These are phyloP conservation scores for Candida nonsorbophila DNA, from an alignment of 805 yeast genomes.

Conservation along the genomic window DNA sequence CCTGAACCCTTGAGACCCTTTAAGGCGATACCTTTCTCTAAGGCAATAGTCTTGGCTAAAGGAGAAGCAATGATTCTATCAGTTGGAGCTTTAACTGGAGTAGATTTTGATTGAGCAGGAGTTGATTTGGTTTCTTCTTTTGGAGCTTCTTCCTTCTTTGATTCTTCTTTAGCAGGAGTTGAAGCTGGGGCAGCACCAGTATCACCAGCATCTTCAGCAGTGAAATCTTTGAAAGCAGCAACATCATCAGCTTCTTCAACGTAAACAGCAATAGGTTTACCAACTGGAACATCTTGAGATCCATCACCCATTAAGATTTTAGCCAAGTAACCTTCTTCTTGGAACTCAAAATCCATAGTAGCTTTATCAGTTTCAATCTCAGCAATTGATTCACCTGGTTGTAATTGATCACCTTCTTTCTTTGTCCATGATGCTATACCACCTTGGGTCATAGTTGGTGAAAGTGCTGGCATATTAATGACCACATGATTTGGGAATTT, in stretches of 20 bases:
- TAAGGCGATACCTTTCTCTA: slow-evolving; percentile 85
- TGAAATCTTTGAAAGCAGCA: slow-evolving; percentile 80
- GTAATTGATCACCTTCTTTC: slow-evolving; percentile 78
- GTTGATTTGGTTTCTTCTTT: slow-evolving; percentile 23
- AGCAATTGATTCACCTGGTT: slow-evolving; percentile 92
- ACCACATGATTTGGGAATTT: slow-evolving; percentile 78
- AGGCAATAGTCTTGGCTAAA: slow-evolving; percentile 85
- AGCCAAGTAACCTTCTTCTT: slow-evolving; percentile 91
- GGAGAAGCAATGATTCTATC: slow-evolving; percentile 92
- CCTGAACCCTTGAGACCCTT: slow-evolving; percentile 88
- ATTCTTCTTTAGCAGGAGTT: slow-evolving; percentile 30
- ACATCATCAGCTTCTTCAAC: slow-evolving; percentile 86
- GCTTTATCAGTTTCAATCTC: slow-evolving; percentile 98
- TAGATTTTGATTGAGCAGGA: slow-evolving; percentile 24
- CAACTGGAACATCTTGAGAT: slow-evolving; percentile 85
- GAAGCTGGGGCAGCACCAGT: slow-evolving; percentile 25
- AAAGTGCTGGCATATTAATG: slow-evolving; percentile 96
- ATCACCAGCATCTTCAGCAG: slow-evolving; percentile 74
- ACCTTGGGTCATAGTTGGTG: slow-evolving; percentile 99
- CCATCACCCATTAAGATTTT: slow-evolving; percentile 82
- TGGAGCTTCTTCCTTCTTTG: slow-evolving; percentile 20
- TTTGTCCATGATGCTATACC: slow-evolving; percentile 87
- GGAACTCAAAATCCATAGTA: slow-evolving; percentile 96
- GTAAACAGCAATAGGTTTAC: slow-evolving; percentile 94
- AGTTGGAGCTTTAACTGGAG: slow-evolving; percentile 36